These are phyloP conservation scores for Lanmaoa pseudosensibilis DNA, from an alignment of 768 basidiomycete genomes.

Conservation along the genomic window DNA sequence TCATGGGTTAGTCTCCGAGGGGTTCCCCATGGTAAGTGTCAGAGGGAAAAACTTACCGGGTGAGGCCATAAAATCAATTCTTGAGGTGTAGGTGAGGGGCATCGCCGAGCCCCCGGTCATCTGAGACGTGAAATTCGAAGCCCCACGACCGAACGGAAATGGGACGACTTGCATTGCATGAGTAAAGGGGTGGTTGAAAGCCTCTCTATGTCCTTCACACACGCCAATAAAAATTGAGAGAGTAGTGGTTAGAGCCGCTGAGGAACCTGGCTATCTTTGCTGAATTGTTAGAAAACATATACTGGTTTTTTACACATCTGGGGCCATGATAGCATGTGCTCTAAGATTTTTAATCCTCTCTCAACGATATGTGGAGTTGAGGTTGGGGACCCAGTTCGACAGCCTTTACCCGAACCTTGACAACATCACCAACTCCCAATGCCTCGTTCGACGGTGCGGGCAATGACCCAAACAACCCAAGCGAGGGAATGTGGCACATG, in stretches of 20 bases:
- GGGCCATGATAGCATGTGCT: neutral
- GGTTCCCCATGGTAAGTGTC: too few relatives aligned
- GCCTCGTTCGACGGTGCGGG: conserved; percentile 3
- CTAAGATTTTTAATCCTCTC: conserved; percentile 1
- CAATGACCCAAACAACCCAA: conserved; percentile 26
- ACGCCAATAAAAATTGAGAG: too few relatives aligned
- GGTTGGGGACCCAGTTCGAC: conserved; percentile 34
- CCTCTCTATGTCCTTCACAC: too few relatives aligned
- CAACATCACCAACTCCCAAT: conserved; percentile 27
- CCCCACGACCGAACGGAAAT: too few relatives aligned
- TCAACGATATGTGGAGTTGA: conserved; percentile 21
- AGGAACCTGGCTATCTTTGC: neutral
- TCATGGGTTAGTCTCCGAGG: too few relatives aligned
- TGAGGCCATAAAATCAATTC: too few relatives aligned
- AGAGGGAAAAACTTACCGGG: too few relatives aligned
- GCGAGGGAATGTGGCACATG: conserved; percentile 26
- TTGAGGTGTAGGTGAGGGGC: too few relatives aligned
- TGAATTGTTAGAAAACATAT: neutral
- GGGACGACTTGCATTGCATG: too few relatives aligned
- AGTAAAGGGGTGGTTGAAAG: too few relatives aligned
- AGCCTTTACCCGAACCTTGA: conserved; percentile 27
- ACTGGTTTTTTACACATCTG: neutral
- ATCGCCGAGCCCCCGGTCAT: too few relatives aligned
- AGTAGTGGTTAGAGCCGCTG: too few relatives aligned
- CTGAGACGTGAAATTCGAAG: neutral